Conservation (phyloP, 1,284 basidiomycete genomes). For the Pseudomicrostroma phylloplanum region DNA sequence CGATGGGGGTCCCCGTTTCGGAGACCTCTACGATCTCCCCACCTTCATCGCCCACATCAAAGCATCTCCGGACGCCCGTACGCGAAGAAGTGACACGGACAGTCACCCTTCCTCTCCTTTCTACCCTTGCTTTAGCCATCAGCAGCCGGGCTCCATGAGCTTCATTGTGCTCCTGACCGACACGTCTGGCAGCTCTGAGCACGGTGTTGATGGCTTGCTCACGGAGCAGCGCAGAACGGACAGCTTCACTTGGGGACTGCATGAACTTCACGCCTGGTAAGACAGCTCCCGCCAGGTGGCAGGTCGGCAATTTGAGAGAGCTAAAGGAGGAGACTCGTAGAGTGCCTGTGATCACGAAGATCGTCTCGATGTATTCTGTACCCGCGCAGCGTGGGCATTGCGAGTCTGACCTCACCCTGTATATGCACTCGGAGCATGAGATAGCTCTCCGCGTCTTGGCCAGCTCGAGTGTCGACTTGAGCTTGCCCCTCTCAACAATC, state of each 20-base stretch:
- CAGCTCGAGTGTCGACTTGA: constrained; percentile 21
- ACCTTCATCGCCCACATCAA: constrained; percentile 17
- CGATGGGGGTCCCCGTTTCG: background rate
- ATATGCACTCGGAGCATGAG: constrained; percentile 16
- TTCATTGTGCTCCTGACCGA: constrained; percentile 14
- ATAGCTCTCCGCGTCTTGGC: constrained; percentile 16
- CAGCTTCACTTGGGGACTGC: constrained; percentile 11
- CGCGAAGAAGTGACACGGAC: constrained; percentile 14
- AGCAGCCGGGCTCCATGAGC: constrained; percentile 19
- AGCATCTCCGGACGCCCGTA: constrained; percentile 10
- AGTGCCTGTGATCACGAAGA: constrained; percentile 19
- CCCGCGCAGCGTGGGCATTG: constrained; percentile 13
- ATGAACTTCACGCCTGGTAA: constrained; percentile 20
- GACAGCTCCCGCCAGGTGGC: constrained; percentile 13
- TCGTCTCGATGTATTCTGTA: constrained; percentile 16
- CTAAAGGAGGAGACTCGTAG: constrained; percentile 20
- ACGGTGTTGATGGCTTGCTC: constrained; percentile 19
- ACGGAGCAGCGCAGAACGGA: constrained; percentile 11
- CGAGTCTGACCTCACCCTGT: background rate
- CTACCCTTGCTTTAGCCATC: constrained; percentile 18
- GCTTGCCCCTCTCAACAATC: constrained; percentile 22
- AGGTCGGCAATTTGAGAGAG: constrained; percentile 18
- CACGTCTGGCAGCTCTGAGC: constrained; percentile 16
- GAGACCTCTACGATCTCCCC: constrained; percentile 15
- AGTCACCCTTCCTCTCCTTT: constrained; percentile 15